phyloP scores from a whole-genome alignment of 495 filamentous ascomycete genomes.

The Viridothelium virens region DNA sequence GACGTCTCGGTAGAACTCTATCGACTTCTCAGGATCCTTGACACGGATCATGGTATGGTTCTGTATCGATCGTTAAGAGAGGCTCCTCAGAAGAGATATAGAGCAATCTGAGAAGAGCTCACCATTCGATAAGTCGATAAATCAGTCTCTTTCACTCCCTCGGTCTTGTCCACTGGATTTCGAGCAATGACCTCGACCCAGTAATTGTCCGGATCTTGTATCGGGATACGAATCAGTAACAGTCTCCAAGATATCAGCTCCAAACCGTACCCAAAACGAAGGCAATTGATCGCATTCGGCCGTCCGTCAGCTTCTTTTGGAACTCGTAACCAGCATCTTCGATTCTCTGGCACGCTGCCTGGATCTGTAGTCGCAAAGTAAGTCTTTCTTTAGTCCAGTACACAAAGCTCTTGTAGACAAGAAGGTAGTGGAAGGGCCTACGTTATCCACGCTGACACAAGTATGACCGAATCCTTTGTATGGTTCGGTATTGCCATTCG shows the following conservation, averaged over 20 bases:
- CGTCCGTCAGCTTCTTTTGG: slow-evolving; percentile 88
- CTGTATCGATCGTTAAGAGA: slow-evolving; percentile 31
- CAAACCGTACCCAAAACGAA: slow-evolving; percentile 53
- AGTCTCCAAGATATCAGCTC: not conserved
- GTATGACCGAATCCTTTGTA: slow-evolving; percentile 84
- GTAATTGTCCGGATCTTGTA: slow-evolving; percentile 76
- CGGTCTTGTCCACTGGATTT: slow-evolving; percentile 41
- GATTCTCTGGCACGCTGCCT: slow-evolving; percentile 78
- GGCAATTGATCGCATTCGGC: slow-evolving; percentile 79
- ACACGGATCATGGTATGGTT: slow-evolving; percentile 94
- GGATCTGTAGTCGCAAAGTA: slow-evolving; percentile 23
- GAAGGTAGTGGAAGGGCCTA: slow-evolving; percentile 29
- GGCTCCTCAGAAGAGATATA: not conserved
- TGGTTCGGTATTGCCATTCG: slow-evolving; percentile 85
- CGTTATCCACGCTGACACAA: slow-evolving; percentile 80
- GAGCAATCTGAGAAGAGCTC: slow-evolving; percentile 23
- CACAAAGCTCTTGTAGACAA: no score
- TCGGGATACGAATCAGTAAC: not conserved
- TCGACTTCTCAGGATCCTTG: slow-evolving; percentile 74
- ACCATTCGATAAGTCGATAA: slow-evolving; percentile 48
- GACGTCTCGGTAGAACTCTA: slow-evolving; percentile 85
- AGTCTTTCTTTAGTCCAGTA: not conserved
- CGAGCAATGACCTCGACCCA: slow-evolving; percentile 48
- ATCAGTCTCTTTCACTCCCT: slow-evolving; percentile 49
- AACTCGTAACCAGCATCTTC: slow-evolving; percentile 86